These are phyloP conservation scores for Potentilla sterilis DNA, from an alignment of 306 rosid species.

Conservation along the genomic window DNA sequence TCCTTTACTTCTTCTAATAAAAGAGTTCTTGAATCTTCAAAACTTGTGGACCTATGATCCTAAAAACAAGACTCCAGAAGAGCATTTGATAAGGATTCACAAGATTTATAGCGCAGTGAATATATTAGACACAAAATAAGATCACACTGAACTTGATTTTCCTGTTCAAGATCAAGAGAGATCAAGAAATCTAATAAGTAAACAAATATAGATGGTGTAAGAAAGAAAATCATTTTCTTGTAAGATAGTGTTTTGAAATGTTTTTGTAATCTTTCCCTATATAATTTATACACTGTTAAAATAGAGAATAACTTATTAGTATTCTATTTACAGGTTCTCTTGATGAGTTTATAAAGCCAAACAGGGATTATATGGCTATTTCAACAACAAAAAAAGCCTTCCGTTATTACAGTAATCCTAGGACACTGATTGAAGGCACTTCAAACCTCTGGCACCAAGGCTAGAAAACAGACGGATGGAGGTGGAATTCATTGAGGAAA, in stretches of 20 bases:
- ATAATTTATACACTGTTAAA: constrained; percentile 15
- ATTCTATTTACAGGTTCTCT: neutral
- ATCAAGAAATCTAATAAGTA: constrained; percentile 22
- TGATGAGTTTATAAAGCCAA: neutral
- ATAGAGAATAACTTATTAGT: constrained; percentile 10
- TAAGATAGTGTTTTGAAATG: constrained; percentile 23
- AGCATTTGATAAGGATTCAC: constrained; percentile 25
- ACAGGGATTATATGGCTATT: neutral
- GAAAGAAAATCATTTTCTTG: constrained; percentile 21
- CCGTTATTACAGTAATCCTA: neutral
- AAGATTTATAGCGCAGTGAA: constrained; percentile 27
- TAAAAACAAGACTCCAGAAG: constrained; percentile 17
- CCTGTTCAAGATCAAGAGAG: constrained; percentile 18
- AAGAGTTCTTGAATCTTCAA: constrained; percentile 18
- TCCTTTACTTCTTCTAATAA: constrained; percentile 23
- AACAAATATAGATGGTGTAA: constrained; percentile 19
- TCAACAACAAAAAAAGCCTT: neutral
- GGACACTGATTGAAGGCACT: neutral
- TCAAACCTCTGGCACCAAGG: neutral
- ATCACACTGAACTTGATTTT: constrained; percentile 15
- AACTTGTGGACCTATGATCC: constrained; percentile 22
- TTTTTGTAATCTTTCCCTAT: constrained; percentile 19
- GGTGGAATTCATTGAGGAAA: neutral
- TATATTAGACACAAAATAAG: constrained; percentile 17
- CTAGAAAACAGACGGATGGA: neutral